Conservation (phyloP, 768 basidiomycete genomes). For the Strobilomyces dryophilus region DNA sequence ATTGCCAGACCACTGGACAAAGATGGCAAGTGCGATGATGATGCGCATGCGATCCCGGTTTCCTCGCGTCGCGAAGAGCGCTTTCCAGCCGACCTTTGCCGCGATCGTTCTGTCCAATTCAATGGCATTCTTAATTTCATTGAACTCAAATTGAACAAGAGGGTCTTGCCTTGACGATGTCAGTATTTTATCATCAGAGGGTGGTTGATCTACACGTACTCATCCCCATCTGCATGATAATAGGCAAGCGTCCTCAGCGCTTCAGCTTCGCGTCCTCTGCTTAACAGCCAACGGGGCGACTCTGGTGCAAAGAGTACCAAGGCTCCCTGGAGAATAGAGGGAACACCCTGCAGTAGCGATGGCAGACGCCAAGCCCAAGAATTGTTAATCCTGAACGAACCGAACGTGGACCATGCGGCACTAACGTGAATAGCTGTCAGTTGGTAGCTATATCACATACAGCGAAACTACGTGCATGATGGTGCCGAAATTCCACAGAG, state of each 20-base stretch:
- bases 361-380: conserved; percentile 84
- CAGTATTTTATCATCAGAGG: too few relatives aligned
- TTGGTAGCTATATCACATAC: not conserved
- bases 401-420: conserved; percentile 51
- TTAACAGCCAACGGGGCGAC: too few relatives aligned
- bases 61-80: conserved; percentile 61
- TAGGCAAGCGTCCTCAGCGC: too few relatives aligned
- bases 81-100: conserved; percentile 62
- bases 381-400: too few relatives aligned
- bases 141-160: not conserved
- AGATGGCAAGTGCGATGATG: conserved; percentile 74
- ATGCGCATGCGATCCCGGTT: conserved; percentile 76
- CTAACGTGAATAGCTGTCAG: conserved; percentile 25
- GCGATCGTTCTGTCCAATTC: conserved; percentile 60
- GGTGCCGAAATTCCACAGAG: conserved; percentile 82
- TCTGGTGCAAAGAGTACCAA: too few relatives aligned
- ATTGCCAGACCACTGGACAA: conserved; percentile 85
- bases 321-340: too few relatives aligned
- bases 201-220: conserved; percentile 14
- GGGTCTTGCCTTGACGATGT: conserved; percentile 31
- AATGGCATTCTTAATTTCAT: conserved; percentile 77
- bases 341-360: conserved; percentile 52
- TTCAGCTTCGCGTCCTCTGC: too few relatives aligned
- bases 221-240: too few relatives aligned
- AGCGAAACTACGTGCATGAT: conserved; percentile 50